These are phyloP conservation scores for Septoria linicola DNA, from an alignment of 2,329 filamentous ascomycete genomes.

Conservation along the genomic window DNA sequence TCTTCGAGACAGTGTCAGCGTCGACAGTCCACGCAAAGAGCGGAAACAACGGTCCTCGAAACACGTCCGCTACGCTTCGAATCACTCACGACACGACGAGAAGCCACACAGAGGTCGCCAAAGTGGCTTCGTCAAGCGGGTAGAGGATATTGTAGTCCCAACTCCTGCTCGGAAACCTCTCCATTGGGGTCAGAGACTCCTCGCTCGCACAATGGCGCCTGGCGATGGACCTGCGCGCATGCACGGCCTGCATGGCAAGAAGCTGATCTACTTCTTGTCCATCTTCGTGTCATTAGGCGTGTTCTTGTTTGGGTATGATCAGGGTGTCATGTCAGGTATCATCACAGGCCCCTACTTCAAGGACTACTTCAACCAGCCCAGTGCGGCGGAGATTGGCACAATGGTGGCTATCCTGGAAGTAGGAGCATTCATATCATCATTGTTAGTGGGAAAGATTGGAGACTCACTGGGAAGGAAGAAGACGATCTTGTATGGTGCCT, in stretches of 20 bases:
- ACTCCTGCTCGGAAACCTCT: conserved; percentile 63
- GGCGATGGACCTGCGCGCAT: conserved; percentile 68
- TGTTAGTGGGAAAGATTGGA: conserved; percentile 82
- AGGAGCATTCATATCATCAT: conserved; percentile 85
- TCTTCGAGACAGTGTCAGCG: conserved; percentile 65
- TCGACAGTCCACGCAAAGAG: conserved; percentile 40
- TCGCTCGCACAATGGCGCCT: conserved; percentile 82
- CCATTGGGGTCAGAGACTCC: conserved; percentile 64
- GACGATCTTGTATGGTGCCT: conserved; percentile 90
- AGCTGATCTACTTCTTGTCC: conserved; percentile 70
- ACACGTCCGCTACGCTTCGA: conserved; percentile 66
- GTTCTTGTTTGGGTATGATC: conserved; percentile 86
- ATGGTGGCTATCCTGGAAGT: conserved; percentile 98
- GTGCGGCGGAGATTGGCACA: conserved; percentile 82
- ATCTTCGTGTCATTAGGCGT: conserved; percentile 61
- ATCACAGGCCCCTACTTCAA: conserved; percentile 80
- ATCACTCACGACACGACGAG: conserved; percentile 35
- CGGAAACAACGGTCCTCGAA: conserved; percentile 44
- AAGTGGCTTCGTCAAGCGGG: conserved; percentile 46
- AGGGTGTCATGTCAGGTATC: conserved; percentile 77
- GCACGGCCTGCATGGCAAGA: conserved; percentile 92
- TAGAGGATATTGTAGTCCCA: conserved; percentile 80
- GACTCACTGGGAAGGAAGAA: conserved; percentile 85
- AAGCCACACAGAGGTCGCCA: conserved; percentile 32
- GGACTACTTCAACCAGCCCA: conserved; percentile 88